These are phyloP conservation scores for Williopsis jadinii DNA, from an alignment of 1,139 yeast genomes.

Conservation along the genomic window DNA sequence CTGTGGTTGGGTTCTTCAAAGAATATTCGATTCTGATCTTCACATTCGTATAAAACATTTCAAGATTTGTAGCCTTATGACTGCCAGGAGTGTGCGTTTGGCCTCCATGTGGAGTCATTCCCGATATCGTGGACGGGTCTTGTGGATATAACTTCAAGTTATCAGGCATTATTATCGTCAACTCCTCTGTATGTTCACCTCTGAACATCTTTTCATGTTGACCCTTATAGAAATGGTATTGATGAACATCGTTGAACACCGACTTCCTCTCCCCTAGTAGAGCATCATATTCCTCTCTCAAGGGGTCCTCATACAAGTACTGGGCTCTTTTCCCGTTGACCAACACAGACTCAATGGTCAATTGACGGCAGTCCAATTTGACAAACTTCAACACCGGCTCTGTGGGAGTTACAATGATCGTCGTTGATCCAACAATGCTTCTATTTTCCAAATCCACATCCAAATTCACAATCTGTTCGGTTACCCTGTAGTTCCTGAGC, in stretches of 20 bases:
- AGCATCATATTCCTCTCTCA: slow-evolving; percentile 22
- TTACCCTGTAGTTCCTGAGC: slow-evolving; percentile 37
- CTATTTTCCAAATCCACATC: slow-evolving; percentile 58
- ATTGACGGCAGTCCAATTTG: slow-evolving; percentile 76
- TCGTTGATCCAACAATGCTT: slow-evolving; percentile 66
- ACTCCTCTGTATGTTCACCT: slow-evolving; percentile 64
- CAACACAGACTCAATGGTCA: slow-evolving; percentile 53
- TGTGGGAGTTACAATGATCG: slow-evolving; percentile 70
- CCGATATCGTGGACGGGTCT: slow-evolving; percentile 40
- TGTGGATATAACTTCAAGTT: slow-evolving; percentile 54
- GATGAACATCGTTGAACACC: slow-evolving; percentile 24
- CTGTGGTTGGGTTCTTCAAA: slow-evolving; percentile 61
- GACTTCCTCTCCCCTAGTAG: slow-evolving; percentile 8
- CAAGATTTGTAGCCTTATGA: slow-evolving; percentile 30
- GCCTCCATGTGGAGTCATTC: slow-evolving; percentile 34
- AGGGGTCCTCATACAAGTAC: slow-evolving; percentile 43
- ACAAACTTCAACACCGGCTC: slow-evolving; percentile 51
- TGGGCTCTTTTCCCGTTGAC: slow-evolving; percentile 53
- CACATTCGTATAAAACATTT: slow-evolving; percentile 60
- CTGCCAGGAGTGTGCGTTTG: slow-evolving; percentile 32
- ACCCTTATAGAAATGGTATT: slow-evolving; percentile 51
- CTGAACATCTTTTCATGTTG: slow-evolving; percentile 58
- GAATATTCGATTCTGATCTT: slow-evolving; percentile 64
- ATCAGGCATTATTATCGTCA: slow-evolving; percentile 66
- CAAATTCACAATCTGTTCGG: slow-evolving; percentile 62